phyloP scores from a whole-genome alignment of 2,329 filamentous ascomycete species.

The Aureobasidium subglaciale region DNA sequence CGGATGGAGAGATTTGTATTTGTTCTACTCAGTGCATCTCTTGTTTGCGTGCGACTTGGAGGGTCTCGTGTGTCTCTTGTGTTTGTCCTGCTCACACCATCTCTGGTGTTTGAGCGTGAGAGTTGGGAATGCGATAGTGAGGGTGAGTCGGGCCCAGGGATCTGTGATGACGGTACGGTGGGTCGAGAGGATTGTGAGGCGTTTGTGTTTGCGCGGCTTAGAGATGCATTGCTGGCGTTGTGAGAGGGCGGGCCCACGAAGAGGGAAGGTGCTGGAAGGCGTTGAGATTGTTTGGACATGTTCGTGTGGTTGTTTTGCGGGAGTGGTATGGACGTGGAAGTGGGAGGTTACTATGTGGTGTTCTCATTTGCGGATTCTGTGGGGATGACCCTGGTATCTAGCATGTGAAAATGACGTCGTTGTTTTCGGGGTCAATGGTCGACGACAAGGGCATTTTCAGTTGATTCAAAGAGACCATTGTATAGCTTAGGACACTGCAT shows the following conservation, averaged over 20 bases:
- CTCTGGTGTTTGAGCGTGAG: slow-evolving; percentile 14
- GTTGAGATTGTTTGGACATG: slow-evolving; percentile 21
- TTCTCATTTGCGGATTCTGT: background rate
- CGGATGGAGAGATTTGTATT: background rate
- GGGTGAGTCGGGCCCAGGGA: background rate
- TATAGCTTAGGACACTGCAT: too few species aligned
- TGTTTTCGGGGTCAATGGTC: background rate
- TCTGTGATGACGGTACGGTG: background rate
- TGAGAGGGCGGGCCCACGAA: slow-evolving; percentile 76
- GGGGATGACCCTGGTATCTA: background rate
- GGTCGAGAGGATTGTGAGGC: background rate
- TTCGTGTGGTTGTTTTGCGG: background rate
- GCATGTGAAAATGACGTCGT: slow-evolving; percentile 11
- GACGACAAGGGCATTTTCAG: too few species aligned
- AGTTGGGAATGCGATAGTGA: background rate
- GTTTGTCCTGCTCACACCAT: too few species aligned
- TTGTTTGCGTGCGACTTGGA: slow-evolving; percentile 19
- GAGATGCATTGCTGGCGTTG: slow-evolving; percentile 53
- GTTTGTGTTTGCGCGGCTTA: slow-evolving; percentile 26
- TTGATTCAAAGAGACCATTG: too few species aligned
- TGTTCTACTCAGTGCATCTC: background rate
- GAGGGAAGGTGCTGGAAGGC: slow-evolving; percentile 64
- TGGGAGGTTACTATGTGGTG: background rate
- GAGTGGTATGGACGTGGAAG: background rate
- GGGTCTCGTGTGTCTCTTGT: slow-evolving; percentile 1